Conservation (phyloP, 148 eudicot genomes). For the Chenopodium formosanum region DNA sequence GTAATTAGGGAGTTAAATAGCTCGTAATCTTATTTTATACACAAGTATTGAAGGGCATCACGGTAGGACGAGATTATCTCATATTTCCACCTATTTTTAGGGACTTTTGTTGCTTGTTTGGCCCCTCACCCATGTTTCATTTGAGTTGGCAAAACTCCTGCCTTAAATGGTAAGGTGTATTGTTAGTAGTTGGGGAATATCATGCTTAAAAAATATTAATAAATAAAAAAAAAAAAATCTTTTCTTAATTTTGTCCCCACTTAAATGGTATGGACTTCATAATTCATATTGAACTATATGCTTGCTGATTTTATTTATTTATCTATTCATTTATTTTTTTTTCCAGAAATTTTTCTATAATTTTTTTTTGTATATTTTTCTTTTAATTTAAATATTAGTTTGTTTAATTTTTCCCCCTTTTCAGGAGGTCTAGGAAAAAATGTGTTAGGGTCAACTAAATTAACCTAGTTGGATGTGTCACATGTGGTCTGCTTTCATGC, state of each 20-base stretch:
- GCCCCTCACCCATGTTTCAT: slow-evolving; percentile 37
- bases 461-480: slow-evolving; percentile 29
- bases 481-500: slow-evolving; percentile 37
- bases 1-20: not conserved
- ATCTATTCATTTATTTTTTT: too few relatives aligned
- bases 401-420: not conserved
- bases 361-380: not conserved
- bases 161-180: slow-evolving; percentile 25
- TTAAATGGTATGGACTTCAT: not conserved
- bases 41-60: not conserved
- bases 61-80: slow-evolving; percentile 20
- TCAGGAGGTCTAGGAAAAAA: not conserved
- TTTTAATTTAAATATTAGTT: not conserved
- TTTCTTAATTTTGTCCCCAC: slow-evolving; percentile 16
- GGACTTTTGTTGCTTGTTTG: slow-evolving; percentile 25
- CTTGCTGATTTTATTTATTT: not conserved
- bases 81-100: slow-evolving; percentile 20
- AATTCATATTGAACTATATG: not conserved
- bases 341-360: too few relatives aligned
- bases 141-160: slow-evolving; percentile 33
- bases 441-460: slow-evolving; percentile 24
- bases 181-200: slow-evolving; percentile 22
- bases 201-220: not conserved
- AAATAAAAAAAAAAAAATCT: not conserved
- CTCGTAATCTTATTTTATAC: not conserved